Base-by-base conservation (phyloP, 208 protist species). In the Crithidia mellificae region DNA sequence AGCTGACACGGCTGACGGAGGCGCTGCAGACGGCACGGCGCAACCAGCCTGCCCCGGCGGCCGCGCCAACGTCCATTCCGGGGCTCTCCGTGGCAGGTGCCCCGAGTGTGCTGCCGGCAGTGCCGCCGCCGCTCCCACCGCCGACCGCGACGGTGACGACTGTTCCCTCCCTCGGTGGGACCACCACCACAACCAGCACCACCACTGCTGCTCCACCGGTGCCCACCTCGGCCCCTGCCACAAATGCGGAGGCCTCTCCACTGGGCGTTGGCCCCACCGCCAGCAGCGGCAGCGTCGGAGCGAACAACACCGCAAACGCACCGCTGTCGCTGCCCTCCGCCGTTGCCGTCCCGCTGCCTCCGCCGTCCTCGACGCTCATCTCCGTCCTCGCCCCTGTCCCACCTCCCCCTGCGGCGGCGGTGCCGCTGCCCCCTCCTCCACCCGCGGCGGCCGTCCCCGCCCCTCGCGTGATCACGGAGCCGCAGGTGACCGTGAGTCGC, bases 1-100 rank as follows among this genome's bases (percentile, higher is more conserved):
- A 84, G 43, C 72, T 90, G 53, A 51, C 81, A 32, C 72, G 74
- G 12, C 69, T 81, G 32, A 69, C 74, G 25, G 84, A 93, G 20
- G 74, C 81, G 14, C 41, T 83, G 32, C 67, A 85, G 46, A 46
- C 47, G 22, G 74, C 77, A 2, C 81, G 80, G 22, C 56, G 34
- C 50, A 75, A 51, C 25, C 41, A 66, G n/a, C 65, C 32, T 12
- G 30, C 41, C 15, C 22, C 61, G 34, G 30, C 52, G 22, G 30
- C 63, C 3, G 8, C 20, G 20, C 36, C 56, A 7, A 17, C 30
- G 14, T n/a, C n/a, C n/a, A 27, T 49, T 36, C 27, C 38, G 6
- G 36, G 29, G 8, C 20, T 64, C 19, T 30, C 30, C 0, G 19
- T 43, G 6, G 58, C 46, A 2, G 55, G 68, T 41, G 30, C 50